Percentiles rank a stretch among this genome's conserved stretches.
phyloP scores from a whole-genome alignment of 23 red algal genomes.

The Gracilariopsis chorda region DNA sequence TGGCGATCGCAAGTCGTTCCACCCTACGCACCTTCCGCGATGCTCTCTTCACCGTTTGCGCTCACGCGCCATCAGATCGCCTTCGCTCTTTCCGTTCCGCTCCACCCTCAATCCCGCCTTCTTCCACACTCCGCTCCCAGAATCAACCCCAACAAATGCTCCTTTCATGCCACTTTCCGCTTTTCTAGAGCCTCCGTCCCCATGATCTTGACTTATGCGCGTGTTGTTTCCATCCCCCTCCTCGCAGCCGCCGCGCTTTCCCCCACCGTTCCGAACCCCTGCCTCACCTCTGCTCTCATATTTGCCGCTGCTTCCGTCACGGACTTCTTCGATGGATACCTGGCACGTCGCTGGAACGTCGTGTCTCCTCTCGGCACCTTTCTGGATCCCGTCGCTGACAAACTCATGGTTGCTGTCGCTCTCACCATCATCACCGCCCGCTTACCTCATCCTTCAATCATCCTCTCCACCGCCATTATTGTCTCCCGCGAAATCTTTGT shows the following conservation, averaged over 20 bases:
- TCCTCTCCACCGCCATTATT: constrained; percentile 29
- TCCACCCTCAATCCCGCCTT: no score
- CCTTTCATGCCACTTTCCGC: neutral
- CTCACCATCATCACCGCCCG: constrained; percentile 62
- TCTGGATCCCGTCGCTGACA: constrained; percentile 99
- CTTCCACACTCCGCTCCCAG: no score
- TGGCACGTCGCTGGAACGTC: constrained; percentile 79
- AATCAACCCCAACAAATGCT: no score
- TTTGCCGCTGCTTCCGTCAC: constrained; percentile 80
- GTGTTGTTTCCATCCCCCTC: constrained; percentile 63
- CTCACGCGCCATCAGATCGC: no score
- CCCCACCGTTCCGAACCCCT: constrained; percentile 22
- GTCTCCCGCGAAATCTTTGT: constrained; percentile 84
- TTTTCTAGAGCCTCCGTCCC: constrained; percentile 25
- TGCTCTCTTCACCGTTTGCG: no score
- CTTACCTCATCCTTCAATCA: constrained; percentile 24
- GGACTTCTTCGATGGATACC: constrained; percentile 89
- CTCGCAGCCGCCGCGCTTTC: constrained; percentile 23
- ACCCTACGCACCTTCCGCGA: no score
- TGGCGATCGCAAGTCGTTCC: no score
- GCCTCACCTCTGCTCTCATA: constrained; percentile 14
- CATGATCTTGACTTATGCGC: constrained; percentile 70
- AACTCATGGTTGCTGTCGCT: constrained; percentile 82
- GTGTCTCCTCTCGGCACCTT: constrained; percentile 79
- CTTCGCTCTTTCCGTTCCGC: no score